Percentiles rank a stretch among this genome's conserved stretches.
phyloP scores from a whole-genome alignment of 345 rosid genomes.

The Eucalyptus shirleyi region DNA sequence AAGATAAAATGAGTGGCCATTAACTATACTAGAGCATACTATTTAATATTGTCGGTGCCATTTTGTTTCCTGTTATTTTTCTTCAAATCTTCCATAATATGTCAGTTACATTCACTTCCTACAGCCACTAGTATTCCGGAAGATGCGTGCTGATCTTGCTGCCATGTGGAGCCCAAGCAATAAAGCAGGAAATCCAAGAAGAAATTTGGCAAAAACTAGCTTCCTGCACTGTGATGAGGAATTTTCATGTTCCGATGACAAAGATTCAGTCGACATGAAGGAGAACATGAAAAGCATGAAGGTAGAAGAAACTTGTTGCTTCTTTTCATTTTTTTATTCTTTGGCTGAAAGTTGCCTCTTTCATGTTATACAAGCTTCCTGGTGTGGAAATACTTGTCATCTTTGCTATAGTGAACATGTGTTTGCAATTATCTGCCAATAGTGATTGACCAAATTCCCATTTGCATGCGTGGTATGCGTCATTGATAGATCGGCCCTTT shows the following conservation, averaged over 20 bases:
- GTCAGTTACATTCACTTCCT: background rate
- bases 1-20: background rate
- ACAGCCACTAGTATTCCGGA: constrained; percentile 60
- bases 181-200: constrained; percentile 31
- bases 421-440: background rate
- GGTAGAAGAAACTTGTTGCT: constrained; percentile 12
- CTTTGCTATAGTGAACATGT: background rate
- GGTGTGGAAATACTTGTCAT: background rate
- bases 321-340: background rate
- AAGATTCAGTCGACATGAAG: constrained; percentile 1
- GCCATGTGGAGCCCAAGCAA: constrained; percentile 50
- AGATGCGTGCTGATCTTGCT: constrained; percentile 58
- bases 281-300: constrained; percentile 27
- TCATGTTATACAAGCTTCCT: background rate
- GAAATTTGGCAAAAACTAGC: constrained; percentile 20
- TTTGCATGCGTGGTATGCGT: background rate
- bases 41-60: background rate
- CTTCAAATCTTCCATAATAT: background rate
- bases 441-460: background rate
- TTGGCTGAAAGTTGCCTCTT: background rate
- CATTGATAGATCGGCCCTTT: background rate
- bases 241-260: background rate
- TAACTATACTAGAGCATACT: background rate
- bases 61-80: background rate
- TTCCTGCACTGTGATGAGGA: constrained; percentile 5